Evolutionary conservation across 257 asterid species (phyloP).

Genomic region (Cynanchum wilfordii): DNA sequence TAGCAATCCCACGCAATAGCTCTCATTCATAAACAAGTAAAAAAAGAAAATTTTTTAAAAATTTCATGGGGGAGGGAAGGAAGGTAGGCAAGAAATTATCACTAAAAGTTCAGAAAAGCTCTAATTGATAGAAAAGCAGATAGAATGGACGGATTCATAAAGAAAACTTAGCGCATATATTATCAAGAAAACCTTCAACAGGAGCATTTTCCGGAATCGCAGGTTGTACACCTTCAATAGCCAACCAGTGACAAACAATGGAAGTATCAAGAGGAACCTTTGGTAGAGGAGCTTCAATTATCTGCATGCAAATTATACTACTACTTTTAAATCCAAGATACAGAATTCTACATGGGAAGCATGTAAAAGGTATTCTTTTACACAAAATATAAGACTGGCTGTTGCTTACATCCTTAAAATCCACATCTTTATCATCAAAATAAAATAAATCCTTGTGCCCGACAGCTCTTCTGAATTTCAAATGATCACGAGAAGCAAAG

Average conservation of each 20-base stretch:
- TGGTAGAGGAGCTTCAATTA: slow-evolving; percentile 91
- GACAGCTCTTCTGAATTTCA: slow-evolving; percentile 86
- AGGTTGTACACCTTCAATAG: slow-evolving; percentile 95
- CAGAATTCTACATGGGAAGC: slow-evolving; percentile 1
- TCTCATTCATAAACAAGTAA: neutral
- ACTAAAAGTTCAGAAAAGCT: neutral
- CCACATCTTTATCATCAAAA: slow-evolving; percentile 87
- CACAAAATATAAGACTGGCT: neutral
- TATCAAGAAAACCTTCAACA: slow-evolving; percentile 47
- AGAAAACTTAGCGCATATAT: neutral
- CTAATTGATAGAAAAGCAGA: neutral
- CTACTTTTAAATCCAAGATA: neutral
- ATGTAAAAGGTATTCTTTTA: neutral
- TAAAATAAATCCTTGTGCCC: slow-evolving; percentile 96
- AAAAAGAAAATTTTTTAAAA: neutral
- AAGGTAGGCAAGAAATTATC: neutral
- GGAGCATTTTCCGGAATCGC: slow-evolving; percentile 96
- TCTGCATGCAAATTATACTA: slow-evolving; percentile 34
- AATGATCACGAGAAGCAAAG: slow-evolving; percentile 87
- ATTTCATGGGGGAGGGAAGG: neutral
- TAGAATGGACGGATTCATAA: neutral
- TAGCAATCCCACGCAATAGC: neutral
- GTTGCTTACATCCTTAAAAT: slow-evolving; percentile 77
- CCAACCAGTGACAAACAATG: slow-evolving; percentile 80
- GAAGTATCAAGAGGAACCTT: slow-evolving; percentile 88